These are phyloP conservation scores for Thymus quinquecostatus DNA, from an alignment of 257 asterid genomes.

Conservation along the genomic window DNA sequence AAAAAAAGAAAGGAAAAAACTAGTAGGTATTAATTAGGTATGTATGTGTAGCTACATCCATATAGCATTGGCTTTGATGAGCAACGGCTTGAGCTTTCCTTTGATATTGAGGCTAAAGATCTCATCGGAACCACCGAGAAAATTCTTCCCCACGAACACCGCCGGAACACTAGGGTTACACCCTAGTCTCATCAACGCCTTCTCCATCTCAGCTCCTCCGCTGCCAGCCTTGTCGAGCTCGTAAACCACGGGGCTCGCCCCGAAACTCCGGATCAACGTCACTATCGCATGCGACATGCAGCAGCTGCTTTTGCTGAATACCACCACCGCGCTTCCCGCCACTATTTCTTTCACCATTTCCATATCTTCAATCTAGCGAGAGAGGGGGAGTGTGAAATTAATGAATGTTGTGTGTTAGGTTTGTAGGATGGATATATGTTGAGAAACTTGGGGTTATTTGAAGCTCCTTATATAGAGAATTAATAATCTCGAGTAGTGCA, in stretches of 20 bases:
- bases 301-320: constrained; percentile 63
- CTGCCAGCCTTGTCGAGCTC: constrained; percentile 47
- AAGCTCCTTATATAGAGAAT: background rate
- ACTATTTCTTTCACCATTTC: constrained; percentile 50
- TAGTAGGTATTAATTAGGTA: no score
- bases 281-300: constrained; percentile 60
- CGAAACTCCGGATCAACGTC: constrained; percentile 49
- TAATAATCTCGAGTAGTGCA: background rate
- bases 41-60: constrained; percentile 45
- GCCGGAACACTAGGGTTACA: constrained; percentile 61
- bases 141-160: constrained; percentile 56
- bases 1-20: no score
- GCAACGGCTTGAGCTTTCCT: constrained; percentile 58
- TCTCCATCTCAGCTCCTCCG: constrained; percentile 53
- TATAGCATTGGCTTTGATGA: constrained; percentile 58
- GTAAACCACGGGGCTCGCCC: constrained; percentile 53
- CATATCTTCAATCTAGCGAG: constrained; percentile 25
- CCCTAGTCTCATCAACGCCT: constrained; percentile 52
- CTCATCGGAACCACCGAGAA: constrained; percentile 67
- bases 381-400: background rate
- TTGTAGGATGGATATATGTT: background rate
- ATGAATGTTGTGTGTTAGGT: background rate
- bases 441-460: background rate
- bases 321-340: constrained; percentile 53
- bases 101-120: constrained; percentile 61